phyloP scores from a whole-genome alignment of 176 grass and related monocot genomes.

The Carex myosuroides region DNA sequence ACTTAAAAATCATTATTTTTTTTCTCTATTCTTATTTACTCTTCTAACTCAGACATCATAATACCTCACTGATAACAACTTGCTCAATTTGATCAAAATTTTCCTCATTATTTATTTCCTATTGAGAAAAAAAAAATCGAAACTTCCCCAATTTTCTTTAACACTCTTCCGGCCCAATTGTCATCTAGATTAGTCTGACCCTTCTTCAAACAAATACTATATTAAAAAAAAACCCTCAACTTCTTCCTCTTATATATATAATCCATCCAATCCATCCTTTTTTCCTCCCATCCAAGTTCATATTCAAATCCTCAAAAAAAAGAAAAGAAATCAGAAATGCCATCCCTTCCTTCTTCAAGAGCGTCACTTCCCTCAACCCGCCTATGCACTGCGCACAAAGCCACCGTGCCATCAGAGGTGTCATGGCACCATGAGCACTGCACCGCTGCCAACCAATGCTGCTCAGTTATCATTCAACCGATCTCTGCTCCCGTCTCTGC shows the following conservation, averaged over 20 bases:
- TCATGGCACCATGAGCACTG: conserved; percentile 45
- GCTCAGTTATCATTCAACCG: conserved; percentile 58
- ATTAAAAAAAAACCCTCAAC: neutral
- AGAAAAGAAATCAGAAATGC: neutral
- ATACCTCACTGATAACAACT: conserved; percentile 11
- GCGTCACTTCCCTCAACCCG: neutral
- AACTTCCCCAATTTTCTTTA: neutral
- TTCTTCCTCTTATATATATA: conserved; percentile 2
- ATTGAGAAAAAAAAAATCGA: neutral
- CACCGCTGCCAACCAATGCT: conserved; percentile 46
- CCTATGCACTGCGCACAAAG: conserved; percentile 31
- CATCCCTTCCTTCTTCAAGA: neutral
- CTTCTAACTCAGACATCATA: neutral
- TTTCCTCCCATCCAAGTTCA: neutral
- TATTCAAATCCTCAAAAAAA: neutral
- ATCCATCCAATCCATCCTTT: conserved; percentile 3
- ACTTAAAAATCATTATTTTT: no score
- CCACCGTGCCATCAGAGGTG: conserved; percentile 40
- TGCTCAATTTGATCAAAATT: conserved; percentile 17
- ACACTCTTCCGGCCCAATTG: neutral
- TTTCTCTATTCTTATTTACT: no score
- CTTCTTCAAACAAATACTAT: neutral
- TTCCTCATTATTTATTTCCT: neutral
- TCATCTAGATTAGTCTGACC: neutral
- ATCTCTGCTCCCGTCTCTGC: conserved; percentile 38